Base-by-base conservation (phyloP, 257 asterid species). In the Jaltomata sinuosa region DNA sequence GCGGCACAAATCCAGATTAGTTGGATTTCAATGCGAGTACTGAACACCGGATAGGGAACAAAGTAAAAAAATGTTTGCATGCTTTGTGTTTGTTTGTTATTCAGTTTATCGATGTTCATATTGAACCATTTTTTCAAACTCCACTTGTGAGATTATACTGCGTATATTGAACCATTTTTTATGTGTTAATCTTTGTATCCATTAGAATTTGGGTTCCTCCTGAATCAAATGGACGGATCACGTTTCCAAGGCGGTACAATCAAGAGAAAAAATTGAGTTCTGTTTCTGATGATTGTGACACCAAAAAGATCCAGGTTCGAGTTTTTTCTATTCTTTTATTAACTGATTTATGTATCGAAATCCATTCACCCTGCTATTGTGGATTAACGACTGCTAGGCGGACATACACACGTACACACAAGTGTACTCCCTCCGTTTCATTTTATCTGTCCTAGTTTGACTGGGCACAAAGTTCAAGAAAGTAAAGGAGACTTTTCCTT, bases 151-250 rank as follows among this genome's bases (percentile, higher is more conserved):
- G n/a, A n/a, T n/a, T n/a, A n/a, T n/a, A n/a, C n/a, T n/a, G n/a
- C n/a, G n/a, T n/a, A n/a, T n/a, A n/a, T 69, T 69, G 31, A 42
- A 71, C 53, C 52, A 1, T 2, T 69, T 69, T 5, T 11, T 71
- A 40, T 45, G 54, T 42, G 47, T 31, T 59, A 9, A 25, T 74
- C 74, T 54, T 85, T 59, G 83, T 83, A 64, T 80, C 0, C 5
- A 14, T 45, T 40, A 94, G 98, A 88, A 83, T 87, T 69, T 85
- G 92, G 96, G 76, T 50, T 83, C 89, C 84, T 67, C 65, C 64
- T 36, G 91, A 85, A 84, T 82, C 85, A 31, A 87, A 87, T 22
- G 89, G 90, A 81, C 85, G 83, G 80, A 81, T 83, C 47, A 78
- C 87, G 21, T 81, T 85, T 53, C 62, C 85, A 10, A 83, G 88